Base-by-base conservation (phyloP, 163 green algal species). In the Chlorella variabilis region DNA sequence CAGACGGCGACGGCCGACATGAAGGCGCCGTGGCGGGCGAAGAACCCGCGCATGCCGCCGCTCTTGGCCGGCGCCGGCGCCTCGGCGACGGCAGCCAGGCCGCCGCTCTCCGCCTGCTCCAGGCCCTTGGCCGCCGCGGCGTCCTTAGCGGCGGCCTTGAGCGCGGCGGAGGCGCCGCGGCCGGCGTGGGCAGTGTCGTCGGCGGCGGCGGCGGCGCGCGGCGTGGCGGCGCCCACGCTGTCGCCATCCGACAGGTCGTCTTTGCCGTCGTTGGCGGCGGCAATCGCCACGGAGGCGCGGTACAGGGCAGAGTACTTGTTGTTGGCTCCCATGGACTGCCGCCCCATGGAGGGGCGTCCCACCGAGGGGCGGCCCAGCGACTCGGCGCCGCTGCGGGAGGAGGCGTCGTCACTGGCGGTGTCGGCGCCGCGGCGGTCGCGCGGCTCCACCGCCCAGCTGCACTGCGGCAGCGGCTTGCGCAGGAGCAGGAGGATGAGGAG, bases 401-500 rank as follows among this genome's bases (percentile, higher is more conserved):
- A 80, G 5, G 41, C 49, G 0, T 78, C 65, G 9, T 73, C 65
- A 5, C 18, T 51, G 36, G 36, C 11, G 13, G 65, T 27, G 13
- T 34, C 20, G 38, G 18, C 29, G 38, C 34, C 34, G 13, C 5
- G 11, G 65, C 34, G 15, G 38, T 51, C 49, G 17, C 66, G 45
- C 20, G 79, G 67, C 33, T 84, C 79, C 9, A 84, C 79, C 33
- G 66, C 75, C 23, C 62, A 71, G 9, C 21, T 63, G 33, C 63
- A 78, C 18, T 27, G 13, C 48, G 87, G 85, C 29, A 91, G 69
- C 20, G 81, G 81, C 51, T 69, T 27, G 36, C 85, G 66, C 51
- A 91, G 78, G 21, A 91, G 39, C 18, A 86, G 21, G 41, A 76
- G n/a, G 25, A 89, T 77, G 27, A 90, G 80, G 25, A 90, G 58